Evolutionary conservation across 2,329 filamentous ascomycete genomes (phyloP).

Genomic region (Acephala macrosclerotiorum): DNA sequence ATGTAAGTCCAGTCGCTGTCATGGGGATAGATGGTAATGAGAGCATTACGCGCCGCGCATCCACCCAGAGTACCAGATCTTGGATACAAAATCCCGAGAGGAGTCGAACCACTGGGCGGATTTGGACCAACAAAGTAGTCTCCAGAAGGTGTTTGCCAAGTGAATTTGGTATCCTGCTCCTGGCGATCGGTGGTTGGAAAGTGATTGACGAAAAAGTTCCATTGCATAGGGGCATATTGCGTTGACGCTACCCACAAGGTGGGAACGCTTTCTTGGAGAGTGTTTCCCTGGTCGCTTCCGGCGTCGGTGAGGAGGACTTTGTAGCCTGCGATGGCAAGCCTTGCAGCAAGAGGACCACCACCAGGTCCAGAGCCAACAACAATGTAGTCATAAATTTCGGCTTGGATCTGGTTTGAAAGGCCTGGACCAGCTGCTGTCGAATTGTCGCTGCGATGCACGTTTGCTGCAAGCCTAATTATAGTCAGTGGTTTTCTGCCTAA

Average conservation of each 20-base stretch:
- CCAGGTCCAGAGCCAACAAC: conserved; percentile 60
- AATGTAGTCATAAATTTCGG: conserved; percentile 61
- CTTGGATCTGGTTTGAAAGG: too few species aligned
- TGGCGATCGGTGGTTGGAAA: conserved; percentile 51
- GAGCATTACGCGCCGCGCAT: conserved; percentile 45
- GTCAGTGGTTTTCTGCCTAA: too few species aligned
- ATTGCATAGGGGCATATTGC: conserved; percentile 48
- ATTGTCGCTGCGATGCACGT: neutral
- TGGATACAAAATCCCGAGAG: conserved; percentile 48
- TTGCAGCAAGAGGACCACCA: conserved; percentile 56
- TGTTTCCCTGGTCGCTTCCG: conserved; percentile 57
- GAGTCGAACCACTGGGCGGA: conserved; percentile 44
- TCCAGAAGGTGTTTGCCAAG: conserved; percentile 31
- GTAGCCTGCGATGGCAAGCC: conserved; percentile 57
- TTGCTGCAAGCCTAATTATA: too few species aligned
- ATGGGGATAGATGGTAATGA: neutral
- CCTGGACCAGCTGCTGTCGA: too few species aligned
- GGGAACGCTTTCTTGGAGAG: neutral
- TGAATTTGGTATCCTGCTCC: conserved; percentile 55
- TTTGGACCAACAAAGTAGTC: conserved; percentile 35
- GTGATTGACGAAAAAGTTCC: conserved; percentile 63
- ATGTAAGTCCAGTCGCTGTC: conserved; percentile 8
- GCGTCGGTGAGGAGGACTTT: conserved; percentile 60
- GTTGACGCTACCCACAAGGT: neutral
- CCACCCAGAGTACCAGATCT: conserved; percentile 49